These are phyloP conservation scores for Xylaria venustula DNA, from an alignment of 495 filamentous ascomycete species.

Conservation along the genomic window DNA sequence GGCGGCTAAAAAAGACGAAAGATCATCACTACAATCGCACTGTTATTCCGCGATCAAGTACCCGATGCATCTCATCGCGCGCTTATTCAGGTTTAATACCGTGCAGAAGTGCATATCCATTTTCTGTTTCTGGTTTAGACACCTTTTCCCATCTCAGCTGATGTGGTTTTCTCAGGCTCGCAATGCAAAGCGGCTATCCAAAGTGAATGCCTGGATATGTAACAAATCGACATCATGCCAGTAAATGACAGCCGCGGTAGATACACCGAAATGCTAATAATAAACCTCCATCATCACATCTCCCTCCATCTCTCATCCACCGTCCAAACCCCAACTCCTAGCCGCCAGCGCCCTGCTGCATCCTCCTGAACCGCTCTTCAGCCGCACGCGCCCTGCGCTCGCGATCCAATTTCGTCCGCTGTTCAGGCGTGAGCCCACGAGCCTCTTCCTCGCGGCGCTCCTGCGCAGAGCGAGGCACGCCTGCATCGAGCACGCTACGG, in stretches of 20 bases:
- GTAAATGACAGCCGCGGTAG: too few species aligned
- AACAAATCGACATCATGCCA: background rate
- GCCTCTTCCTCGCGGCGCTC: constrained; percentile 80
- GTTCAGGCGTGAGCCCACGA: constrained; percentile 80
- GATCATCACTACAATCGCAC: background rate
- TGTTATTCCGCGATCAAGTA: too few species aligned
- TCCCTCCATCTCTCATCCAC: too few species aligned
- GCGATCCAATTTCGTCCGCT: constrained; percentile 74
- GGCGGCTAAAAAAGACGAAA: background rate
- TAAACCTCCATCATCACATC: too few species aligned
- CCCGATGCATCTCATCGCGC: background rate
- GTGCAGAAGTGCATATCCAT: background rate
- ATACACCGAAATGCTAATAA: too few species aligned
- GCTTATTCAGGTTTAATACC: background rate
- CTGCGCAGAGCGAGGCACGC: constrained; percentile 62
- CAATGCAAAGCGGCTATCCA: too few species aligned
- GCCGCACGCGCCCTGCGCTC: constrained; percentile 81
- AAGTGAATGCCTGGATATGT: too few species aligned
- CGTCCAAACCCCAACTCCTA: background rate
- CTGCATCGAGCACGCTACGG: constrained; percentile 43
- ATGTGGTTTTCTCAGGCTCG: background rate
- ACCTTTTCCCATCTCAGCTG: background rate
- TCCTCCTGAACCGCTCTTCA: constrained; percentile 75
- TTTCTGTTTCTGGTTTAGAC: background rate
- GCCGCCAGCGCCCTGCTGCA: constrained; percentile 43